Evolutionary conservation across 495 filamentous ascomycete genomes (phyloP).

Genomic region (Penicillium riverlandense): DNA sequence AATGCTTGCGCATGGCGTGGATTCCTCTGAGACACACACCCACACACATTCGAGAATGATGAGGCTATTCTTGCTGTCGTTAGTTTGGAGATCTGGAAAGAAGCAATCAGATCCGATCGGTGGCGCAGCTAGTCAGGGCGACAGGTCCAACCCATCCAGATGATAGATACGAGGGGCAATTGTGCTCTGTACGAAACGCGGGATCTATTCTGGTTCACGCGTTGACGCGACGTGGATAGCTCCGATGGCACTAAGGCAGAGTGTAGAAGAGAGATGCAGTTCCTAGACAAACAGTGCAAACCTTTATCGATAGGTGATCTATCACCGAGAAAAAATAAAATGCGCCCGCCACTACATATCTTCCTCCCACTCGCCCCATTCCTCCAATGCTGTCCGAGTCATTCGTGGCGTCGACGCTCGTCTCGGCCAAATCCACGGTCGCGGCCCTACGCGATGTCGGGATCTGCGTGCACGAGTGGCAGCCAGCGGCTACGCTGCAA

Average conservation of each 20-base stretch:
- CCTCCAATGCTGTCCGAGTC: constrained; percentile 68
- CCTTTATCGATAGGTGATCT: constrained; percentile 22
- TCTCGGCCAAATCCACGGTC: constrained; percentile 55
- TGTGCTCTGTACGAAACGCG: too few species aligned
- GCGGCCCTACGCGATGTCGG: constrained; percentile 68
- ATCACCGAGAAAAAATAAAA: constrained; percentile 23
- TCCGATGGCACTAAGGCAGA: neutral
- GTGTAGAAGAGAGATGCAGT: too few species aligned
- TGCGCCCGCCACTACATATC: neutral
- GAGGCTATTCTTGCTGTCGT: too few species aligned
- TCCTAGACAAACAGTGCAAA: constrained; percentile 27
- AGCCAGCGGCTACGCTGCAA: constrained; percentile 62
- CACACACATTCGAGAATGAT: too few species aligned
- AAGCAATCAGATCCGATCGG: too few species aligned
- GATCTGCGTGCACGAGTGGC: constrained; percentile 76
- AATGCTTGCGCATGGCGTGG: constrained; percentile 17
- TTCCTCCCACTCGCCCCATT: neutral
- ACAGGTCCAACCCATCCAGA: too few species aligned
- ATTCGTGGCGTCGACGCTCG: constrained; percentile 68
- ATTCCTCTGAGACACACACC: too few species aligned
- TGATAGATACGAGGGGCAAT: too few species aligned
- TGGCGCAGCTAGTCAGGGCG: too few species aligned
- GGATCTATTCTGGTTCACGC: too few species aligned
- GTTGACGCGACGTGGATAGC: too few species aligned
- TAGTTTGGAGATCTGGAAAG: too few species aligned